Conservation (phyloP, 768 basidiomycete genomes). For the Russula foetens region DNA sequence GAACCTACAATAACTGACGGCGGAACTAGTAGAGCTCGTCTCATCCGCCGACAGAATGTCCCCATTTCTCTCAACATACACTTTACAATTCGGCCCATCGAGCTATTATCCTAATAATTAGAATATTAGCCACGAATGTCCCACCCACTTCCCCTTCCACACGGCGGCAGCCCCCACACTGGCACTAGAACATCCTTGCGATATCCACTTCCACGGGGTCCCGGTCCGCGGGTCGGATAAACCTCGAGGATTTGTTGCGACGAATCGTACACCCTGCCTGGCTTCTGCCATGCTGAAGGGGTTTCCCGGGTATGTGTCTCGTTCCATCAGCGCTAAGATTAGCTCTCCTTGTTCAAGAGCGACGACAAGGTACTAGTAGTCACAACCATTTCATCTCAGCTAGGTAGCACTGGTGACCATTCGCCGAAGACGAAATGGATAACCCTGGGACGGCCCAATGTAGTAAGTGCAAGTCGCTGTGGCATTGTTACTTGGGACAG, state of each 20-base stretch:
- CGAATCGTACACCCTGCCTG: background rate
- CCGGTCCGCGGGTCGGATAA: conserved; percentile 14
- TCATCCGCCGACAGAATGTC: background rate
- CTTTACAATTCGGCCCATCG: background rate
- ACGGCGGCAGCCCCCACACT: background rate
- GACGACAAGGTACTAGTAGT: background rate
- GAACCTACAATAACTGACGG: background rate
- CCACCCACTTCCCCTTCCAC: background rate
- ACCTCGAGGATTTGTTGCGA: conserved; percentile 5
- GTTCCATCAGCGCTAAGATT: background rate
- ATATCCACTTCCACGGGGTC: background rate
- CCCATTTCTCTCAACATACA: background rate
- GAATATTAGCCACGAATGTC: background rate
- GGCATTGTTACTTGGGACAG: background rate
- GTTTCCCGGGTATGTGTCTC: background rate
- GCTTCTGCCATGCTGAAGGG: background rate
- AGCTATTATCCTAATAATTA: background rate
- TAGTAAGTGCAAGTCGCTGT: background rate
- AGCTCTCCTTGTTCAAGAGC: background rate
- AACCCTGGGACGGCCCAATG: background rate
- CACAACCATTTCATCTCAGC: background rate
- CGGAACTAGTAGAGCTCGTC: conserved; percentile 3
- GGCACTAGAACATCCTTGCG: background rate
- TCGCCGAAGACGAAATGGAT: background rate
- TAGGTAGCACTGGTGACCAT: background rate